Evolutionary conservation across 2,329 filamentous ascomycete genomes (phyloP).

Genomic region (Trichoderma semiorbis): DNA sequence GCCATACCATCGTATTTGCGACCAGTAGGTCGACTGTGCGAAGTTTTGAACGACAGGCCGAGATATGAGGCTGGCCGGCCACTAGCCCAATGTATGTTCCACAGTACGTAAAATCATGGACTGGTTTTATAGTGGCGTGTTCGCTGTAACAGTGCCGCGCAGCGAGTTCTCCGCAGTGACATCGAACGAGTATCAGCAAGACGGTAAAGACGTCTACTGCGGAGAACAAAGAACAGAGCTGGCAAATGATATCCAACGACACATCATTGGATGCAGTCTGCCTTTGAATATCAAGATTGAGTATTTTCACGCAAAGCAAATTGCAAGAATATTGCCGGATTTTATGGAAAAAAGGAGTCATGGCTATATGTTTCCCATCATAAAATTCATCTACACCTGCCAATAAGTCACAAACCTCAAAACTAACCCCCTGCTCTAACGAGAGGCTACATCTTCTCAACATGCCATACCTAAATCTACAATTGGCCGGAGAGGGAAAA

Average conservation of each 20-base stretch:
- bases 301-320: background rate
- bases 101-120: background rate
- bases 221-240: background rate
- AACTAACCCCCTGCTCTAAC: background rate
- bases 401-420: background rate
- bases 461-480: conserved; percentile 9
- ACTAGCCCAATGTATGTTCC: background rate
- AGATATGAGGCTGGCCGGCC: background rate
- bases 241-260: background rate
- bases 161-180: background rate
- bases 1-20: conserved; percentile 40
- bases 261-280: background rate
- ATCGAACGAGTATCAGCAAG: background rate
- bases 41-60: background rate
- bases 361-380: conserved; percentile 6
- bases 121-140: background rate
- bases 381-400: conserved; percentile 12
- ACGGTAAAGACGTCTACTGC: background rate
- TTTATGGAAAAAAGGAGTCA: background rate
- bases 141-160: background rate
- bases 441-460: background rate
- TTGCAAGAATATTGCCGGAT: background rate
- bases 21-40: conserved; percentile 27
- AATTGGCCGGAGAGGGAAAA: background rate
- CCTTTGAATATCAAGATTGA: background rate